Conservation (phyloP, 73 alveolate species). For the Symbiodinium pilosum region DNA sequence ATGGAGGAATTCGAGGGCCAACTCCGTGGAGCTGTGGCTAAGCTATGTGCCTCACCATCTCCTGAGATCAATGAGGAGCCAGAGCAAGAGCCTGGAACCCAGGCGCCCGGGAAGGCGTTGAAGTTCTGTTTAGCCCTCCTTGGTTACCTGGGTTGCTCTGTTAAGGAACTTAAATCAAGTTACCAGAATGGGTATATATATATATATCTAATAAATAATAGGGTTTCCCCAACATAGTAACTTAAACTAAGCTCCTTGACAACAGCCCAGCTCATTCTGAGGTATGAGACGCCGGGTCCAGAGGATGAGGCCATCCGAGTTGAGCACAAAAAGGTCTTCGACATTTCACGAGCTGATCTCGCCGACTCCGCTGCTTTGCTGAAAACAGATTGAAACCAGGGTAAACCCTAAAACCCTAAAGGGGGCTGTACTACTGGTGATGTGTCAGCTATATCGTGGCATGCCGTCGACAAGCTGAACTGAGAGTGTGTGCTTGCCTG, state of each 20-base stretch:
- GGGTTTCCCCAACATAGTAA: too few relatives aligned
- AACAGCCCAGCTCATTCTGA: not conserved
- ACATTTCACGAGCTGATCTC: slow-evolving; percentile 53
- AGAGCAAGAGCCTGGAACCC: slow-evolving; percentile 52
- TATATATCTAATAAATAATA: too few relatives aligned
- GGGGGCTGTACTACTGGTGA: too few relatives aligned
- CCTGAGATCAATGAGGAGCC: slow-evolving; percentile 41
- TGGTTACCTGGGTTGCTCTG: not conserved
- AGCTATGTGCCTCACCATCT: slow-evolving; percentile 3
- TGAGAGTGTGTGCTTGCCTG: not conserved
- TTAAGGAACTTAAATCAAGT: too few relatives aligned
- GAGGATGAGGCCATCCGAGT: not conserved
- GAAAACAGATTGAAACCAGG: too few relatives aligned
- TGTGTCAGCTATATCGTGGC: too few relatives aligned
- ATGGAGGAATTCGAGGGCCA: slow-evolving; percentile 9
- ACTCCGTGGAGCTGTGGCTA: slow-evolving; percentile 1
- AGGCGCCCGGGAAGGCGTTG: too few relatives aligned
- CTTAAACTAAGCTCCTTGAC: too few relatives aligned
- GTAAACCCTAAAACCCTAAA: too few relatives aligned
- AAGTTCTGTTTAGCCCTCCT: not conserved
- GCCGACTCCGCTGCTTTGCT: slow-evolving; percentile 47
- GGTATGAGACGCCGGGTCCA: slow-evolving; percentile 79
- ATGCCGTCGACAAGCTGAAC: too few relatives aligned
- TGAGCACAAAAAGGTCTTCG: slow-evolving; percentile 12
- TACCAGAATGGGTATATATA: too few relatives aligned